These are phyloP conservation scores for Fonsecaea multimorphosa DNA, from an alignment of 2,329 filamentous ascomycete species.

Conservation along the genomic window DNA sequence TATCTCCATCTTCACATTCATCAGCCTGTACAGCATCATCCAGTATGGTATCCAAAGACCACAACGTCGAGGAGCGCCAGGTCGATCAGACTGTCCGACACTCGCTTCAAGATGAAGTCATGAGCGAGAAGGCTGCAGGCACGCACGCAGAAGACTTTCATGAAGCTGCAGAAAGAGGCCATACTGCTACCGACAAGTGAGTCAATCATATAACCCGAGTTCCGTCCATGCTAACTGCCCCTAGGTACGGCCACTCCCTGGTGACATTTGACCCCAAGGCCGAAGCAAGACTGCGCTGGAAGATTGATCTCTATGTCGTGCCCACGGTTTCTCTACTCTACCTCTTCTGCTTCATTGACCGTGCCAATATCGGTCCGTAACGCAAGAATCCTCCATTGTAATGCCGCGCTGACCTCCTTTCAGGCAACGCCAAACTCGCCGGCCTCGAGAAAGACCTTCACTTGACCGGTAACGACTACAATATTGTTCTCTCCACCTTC, in stretches of 20 bases:
- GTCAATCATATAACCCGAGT: conserved; percentile 17
- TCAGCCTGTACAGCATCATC: neutral
- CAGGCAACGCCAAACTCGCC: conserved; percentile 71
- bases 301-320: conserved; percentile 69
- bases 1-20: neutral
- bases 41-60: conserved; percentile 29
- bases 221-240: conserved; percentile 3
- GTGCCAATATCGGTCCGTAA: conserved; percentile 57
- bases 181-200: conserved; percentile 56
- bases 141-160: conserved; percentile 20
- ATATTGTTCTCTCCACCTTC: conserved; percentile 70
- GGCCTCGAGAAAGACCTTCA: conserved; percentile 69
- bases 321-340: conserved; percentile 71
- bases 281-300: conserved; percentile 64
- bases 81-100: conserved; percentile 24
- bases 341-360: conserved; percentile 72
- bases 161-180: conserved; percentile 42
- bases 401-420: conserved; percentile 31
- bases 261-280: conserved; percentile 62
- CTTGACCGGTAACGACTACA: conserved; percentile 70
- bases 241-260: conserved; percentile 57
- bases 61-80: conserved; percentile 24
- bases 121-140: conserved; percentile 46
- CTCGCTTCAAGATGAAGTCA: conserved; percentile 28
- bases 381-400: neutral